phyloP scores from a whole-genome alignment of 2,329 filamentous ascomycete species.

The Hawksworthiomyces lignivorus region DNA sequence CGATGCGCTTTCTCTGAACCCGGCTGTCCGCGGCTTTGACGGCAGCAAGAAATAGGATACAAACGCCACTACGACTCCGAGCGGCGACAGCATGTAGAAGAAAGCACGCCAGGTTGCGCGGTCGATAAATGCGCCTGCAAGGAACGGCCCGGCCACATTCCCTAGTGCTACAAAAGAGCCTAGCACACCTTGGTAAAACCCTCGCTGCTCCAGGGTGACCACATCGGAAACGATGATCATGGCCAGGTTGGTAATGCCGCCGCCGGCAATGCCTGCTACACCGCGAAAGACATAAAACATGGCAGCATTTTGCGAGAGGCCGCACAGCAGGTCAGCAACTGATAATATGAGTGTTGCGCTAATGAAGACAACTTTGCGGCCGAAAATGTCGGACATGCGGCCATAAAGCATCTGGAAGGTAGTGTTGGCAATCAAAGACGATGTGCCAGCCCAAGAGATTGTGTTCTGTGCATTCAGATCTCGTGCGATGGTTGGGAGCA shows the following conservation, averaged over 20 bases:
- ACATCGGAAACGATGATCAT: slow-evolving; percentile 57
- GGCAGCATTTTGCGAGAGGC: slow-evolving; percentile 45
- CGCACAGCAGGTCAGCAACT: slow-evolving; percentile 52
- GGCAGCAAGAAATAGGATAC: slow-evolving; percentile 43
- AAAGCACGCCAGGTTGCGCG: slow-evolving; percentile 32
- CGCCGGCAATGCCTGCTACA: slow-evolving; percentile 51
- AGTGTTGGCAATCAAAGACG: slow-evolving; percentile 47
- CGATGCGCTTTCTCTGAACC: slow-evolving; percentile 39
- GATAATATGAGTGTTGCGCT: slow-evolving; percentile 43
- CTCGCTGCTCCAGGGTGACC: slow-evolving; percentile 49
- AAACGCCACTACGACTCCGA: slow-evolving; percentile 34
- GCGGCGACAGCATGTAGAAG: slow-evolving; percentile 41
- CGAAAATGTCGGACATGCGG: slow-evolving; percentile 52
- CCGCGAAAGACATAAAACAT: slow-evolving; percentile 56
- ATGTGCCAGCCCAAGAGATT: slow-evolving; percentile 50
- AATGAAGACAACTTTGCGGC: slow-evolving; percentile 52
- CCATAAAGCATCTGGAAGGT: slow-evolving; percentile 59
- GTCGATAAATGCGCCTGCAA: slow-evolving; percentile 30
- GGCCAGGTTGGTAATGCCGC: slow-evolving; percentile 49
- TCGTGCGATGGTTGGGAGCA: slow-evolving; percentile 38
- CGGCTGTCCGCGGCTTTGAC: slow-evolving; percentile 25
- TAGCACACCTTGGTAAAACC: slow-evolving; percentile 42
- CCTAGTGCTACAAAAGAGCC: slow-evolving; percentile 32
- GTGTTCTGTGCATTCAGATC: slow-evolving; percentile 30
- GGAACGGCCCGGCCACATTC: slow-evolving; percentile 34